Percentiles rank a stretch among this genome's conserved stretches.
Evolutionary conservation across 2,329 filamentous ascomycete genomes (phyloP).

Genomic region (Cordyceps pruinosa): DNA sequence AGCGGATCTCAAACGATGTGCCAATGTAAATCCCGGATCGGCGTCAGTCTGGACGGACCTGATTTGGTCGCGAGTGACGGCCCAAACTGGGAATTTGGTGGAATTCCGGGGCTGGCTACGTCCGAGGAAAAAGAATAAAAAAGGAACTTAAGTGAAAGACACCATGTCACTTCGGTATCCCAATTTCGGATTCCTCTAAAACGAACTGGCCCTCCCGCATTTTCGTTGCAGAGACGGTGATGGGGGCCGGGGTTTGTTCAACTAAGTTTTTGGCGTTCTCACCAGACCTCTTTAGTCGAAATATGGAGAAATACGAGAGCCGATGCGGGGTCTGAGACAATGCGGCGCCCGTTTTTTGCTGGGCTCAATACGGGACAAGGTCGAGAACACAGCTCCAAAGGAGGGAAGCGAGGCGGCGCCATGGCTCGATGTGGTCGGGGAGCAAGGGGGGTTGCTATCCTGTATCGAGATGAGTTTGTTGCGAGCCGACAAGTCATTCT

Average conservation of each 20-base stretch:
- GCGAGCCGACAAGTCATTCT: not conserved
- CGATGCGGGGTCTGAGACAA: slow-evolving; percentile 4
- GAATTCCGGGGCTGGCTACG: not conserved
- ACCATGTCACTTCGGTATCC: not conserved
- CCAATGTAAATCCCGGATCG: not conserved
- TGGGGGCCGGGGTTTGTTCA: not conserved
- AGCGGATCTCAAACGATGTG: not conserved
- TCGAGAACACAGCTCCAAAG: not conserved
- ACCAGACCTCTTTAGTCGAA: no score
- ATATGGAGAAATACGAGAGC: slow-evolving; percentile 8
- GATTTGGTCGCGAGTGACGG: not conserved
- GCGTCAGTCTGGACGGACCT: not conserved
- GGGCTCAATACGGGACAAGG: slow-evolving; percentile 1
- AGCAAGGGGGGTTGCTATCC: no score
- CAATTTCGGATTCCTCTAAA: not conserved
- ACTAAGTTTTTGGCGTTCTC: not conserved
- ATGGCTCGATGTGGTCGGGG: not conserved
- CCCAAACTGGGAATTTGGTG: no score
- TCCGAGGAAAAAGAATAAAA: not conserved
- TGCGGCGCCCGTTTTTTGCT: not conserved
- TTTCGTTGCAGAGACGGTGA: not conserved
- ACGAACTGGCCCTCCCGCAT: not conserved
- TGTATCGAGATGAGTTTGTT: not conserved
- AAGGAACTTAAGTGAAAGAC: not conserved
- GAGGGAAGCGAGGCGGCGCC: slow-evolving; percentile 1